Percentiles rank a stretch among this genome's conserved stretches.
Evolutionary conservation across 768 basidiomycete species (phyloP).

Genomic region (Trametes cinnabarina): DNA sequence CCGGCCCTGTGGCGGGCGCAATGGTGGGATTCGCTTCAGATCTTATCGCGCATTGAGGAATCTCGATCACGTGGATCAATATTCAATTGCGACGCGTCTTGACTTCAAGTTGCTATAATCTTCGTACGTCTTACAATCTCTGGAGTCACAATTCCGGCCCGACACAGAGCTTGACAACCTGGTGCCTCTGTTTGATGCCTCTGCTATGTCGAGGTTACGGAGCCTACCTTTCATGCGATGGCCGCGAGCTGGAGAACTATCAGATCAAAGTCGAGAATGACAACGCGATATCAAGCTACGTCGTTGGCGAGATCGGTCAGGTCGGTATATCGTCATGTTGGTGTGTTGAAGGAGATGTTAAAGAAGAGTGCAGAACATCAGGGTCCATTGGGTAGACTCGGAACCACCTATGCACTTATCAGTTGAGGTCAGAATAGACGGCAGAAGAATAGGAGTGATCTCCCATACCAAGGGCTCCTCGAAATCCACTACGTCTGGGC

Average conservation of each 20-base stretch:
- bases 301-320: slow-evolving; percentile 17
- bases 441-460: slow-evolving; percentile 12
- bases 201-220: slow-evolving; percentile 11
- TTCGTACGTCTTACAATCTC: neutral
- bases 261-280: slow-evolving; percentile 15
- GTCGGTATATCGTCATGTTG: neutral
- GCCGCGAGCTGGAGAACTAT: slow-evolving; percentile 10
- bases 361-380: neutral
- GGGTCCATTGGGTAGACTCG: slow-evolving; percentile 20
- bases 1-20: too few species aligned
- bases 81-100: too few species aligned
- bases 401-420: slow-evolving; percentile 13
- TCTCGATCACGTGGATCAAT: slow-evolving; percentile 11
- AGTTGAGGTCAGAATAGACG: slow-evolving; percentile 18
- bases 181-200: slow-evolving; percentile 1
- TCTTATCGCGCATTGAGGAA: neutral
- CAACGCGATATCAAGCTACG: slow-evolving; percentile 18
- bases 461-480: slow-evolving; percentile 7
- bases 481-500: neutral
- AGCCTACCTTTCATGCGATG: slow-evolving; percentile 19
- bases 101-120: too few species aligned
- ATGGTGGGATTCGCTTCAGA: neutral
- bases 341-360: neutral
- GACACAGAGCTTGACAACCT: neutral
- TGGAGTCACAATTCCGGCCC: neutral